Evolutionary conservation across 257 asterid genomes (phyloP).

Genomic region (Pogostemon cablin): DNA sequence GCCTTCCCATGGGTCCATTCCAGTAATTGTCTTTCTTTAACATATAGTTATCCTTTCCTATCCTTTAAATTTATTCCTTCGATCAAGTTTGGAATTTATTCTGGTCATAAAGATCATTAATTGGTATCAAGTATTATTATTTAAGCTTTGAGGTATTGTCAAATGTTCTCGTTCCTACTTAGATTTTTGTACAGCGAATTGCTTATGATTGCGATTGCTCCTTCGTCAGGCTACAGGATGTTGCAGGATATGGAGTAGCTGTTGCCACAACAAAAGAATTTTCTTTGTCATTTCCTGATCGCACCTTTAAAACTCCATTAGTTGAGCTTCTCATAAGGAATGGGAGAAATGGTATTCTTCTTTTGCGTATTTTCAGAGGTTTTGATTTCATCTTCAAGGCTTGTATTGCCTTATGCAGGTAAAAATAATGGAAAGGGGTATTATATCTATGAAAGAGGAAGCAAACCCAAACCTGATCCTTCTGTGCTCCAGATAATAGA

Average conservation of each 20-base stretch:
- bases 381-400: slow-evolving; percentile 21
- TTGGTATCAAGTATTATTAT: neutral
- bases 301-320: slow-evolving; percentile 70
- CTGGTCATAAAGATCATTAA: slow-evolving; percentile 16
- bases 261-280: slow-evolving; percentile 66
- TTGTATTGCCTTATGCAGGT: slow-evolving; percentile 53
- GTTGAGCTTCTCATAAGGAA: slow-evolving; percentile 73
- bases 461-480: slow-evolving; percentile 89
- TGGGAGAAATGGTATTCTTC: slow-evolving; percentile 76
- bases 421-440: slow-evolving; percentile 93
- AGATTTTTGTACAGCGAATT: slow-evolving; percentile 8
- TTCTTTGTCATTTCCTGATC: slow-evolving; percentile 66
- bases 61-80: slow-evolving; percentile 21
- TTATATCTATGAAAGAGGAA: slow-evolving; percentile 83
- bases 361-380: slow-evolving; percentile 27
- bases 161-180: neutral
- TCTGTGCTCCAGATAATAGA: slow-evolving; percentile 78
- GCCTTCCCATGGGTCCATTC: slow-evolving; percentile 98
- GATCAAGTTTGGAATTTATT: slow-evolving; percentile 17
- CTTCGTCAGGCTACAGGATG: slow-evolving; percentile 81
- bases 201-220: slow-evolving; percentile 30
- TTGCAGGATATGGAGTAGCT: slow-evolving; percentile 95
- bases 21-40: slow-evolving; percentile 65
- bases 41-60: slow-evolving; percentile 5
- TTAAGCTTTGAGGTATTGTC: slow-evolving; percentile 20